Evolutionary conservation across 805 yeast species (phyloP).

Genomic region (Teunomyces aglyptinius): DNA sequence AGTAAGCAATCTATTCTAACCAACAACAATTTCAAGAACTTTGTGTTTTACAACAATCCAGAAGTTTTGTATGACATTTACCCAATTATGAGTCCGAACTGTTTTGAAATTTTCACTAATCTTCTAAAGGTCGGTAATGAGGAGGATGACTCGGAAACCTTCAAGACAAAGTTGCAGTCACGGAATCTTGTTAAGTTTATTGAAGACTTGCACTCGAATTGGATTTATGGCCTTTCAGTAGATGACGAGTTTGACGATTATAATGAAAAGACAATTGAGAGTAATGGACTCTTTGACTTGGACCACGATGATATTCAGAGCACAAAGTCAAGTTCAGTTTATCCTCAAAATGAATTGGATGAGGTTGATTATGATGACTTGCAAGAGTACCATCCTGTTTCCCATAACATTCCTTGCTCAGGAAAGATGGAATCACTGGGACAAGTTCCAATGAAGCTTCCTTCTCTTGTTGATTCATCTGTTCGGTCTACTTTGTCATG

Average conservation of each 20-base stretch:
- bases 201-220: constrained; percentile 24
- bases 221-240: constrained; percentile 42
- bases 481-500: constrained; percentile 29
- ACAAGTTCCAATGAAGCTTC: constrained; percentile 15
- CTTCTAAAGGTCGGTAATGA: constrained; percentile 37
- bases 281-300: constrained; percentile 34
- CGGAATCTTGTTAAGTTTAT: constrained; percentile 39
- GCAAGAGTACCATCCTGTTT: constrained; percentile 7
- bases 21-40: constrained; percentile 46
- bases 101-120: constrained; percentile 42
- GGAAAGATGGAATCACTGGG: neutral
- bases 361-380: constrained; percentile 5
- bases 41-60: constrained; percentile 34
- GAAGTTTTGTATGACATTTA: constrained; percentile 49
- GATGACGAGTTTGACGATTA: constrained; percentile 40
- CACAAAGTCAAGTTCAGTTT: constrained; percentile 7
- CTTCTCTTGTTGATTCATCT: constrained; percentile 34
- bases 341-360: constrained; percentile 6
- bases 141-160: constrained; percentile 25
- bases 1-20: constrained; percentile 14
- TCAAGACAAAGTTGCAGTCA: constrained; percentile 8
- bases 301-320: constrained; percentile 28
- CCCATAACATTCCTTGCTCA: constrained; percentile 7
- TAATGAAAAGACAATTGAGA: constrained; percentile 12
- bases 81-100: constrained; percentile 42